Conservation (phyloP, 768 basidiomycete genomes). For the Xerocomellus intermedius region DNA sequence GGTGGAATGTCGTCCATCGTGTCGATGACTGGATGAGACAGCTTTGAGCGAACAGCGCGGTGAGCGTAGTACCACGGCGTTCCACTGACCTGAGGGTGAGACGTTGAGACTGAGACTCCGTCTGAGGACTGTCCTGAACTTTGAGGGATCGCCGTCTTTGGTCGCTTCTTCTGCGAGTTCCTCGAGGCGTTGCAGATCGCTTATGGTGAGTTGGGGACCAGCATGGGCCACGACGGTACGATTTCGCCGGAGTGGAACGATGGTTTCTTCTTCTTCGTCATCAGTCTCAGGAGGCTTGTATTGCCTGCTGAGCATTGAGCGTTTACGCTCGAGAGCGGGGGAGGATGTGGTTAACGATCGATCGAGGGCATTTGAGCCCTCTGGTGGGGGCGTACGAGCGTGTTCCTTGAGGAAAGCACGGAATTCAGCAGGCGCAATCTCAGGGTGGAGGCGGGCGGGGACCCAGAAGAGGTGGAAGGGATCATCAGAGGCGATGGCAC, state of each 20-base stretch:
- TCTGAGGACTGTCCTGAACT: conserved; percentile 73
- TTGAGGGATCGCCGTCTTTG: conserved; percentile 75
- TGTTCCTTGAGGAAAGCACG: conserved; percentile 94
- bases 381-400: conserved; percentile 58
- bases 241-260: conserved; percentile 68
- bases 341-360: conserved; percentile 46
- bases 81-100: conserved; percentile 74
- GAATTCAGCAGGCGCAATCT: conserved; percentile 96
- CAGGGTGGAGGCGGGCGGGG: conserved; percentile 93
- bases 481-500: conserved; percentile 53
- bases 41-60: conserved; percentile 21
- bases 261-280: conserved; percentile 66
- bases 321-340: conserved; percentile 70
- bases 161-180: conserved; percentile 89
- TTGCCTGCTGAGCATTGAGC: conserved; percentile 92
- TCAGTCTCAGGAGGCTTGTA: conserved; percentile 83
- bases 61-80: conserved; percentile 4
- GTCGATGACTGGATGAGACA: conserved; percentile 51
- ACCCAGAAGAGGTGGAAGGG: conserved; percentile 97
- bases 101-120: conserved; percentile 88
- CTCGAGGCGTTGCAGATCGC: conserved; percentile 92
- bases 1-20: conserved; percentile 67
- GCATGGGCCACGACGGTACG: conserved; percentile 63
- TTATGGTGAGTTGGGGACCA: conserved; percentile 87
- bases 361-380: conserved; percentile 40